Evolutionary conservation across 2,329 filamentous ascomycete genomes (phyloP).

Genomic region (Aspergillus bombycis): DNA sequence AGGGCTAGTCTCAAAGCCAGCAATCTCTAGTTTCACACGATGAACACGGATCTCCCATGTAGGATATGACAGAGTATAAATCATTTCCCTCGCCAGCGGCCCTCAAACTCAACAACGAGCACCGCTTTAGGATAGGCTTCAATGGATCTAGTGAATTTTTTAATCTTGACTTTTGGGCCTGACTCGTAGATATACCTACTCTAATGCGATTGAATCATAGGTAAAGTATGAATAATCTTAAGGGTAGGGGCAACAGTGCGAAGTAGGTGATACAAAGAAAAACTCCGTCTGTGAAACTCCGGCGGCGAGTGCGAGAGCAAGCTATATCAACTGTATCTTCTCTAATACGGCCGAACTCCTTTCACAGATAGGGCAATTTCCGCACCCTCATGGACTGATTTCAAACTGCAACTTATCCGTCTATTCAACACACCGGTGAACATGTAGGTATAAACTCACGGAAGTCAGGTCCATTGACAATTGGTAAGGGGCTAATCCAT

Average conservation of each 20-base stretch:
- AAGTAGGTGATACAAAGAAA: conserved; percentile 11
- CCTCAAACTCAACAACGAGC: background rate
- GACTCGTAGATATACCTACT: background rate
- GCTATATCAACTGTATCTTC: background rate
- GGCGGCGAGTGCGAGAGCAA: conserved; percentile 6
- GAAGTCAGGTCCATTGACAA: background rate
- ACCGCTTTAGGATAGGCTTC: too few species aligned
- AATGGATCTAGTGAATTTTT: too few species aligned
- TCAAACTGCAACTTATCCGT: background rate
- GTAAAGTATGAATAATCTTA: background rate
- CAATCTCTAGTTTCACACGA: background rate
- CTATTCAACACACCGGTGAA: background rate
- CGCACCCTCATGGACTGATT: background rate
- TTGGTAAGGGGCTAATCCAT: background rate
- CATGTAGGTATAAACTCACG: background rate
- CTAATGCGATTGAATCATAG: background rate
- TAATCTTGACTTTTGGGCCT: background rate
- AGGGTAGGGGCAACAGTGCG: background rate
- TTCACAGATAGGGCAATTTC: background rate
- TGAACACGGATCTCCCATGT: background rate
- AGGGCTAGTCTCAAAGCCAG: background rate
- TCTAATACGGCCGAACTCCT: conserved; percentile 6
- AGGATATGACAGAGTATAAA: background rate
- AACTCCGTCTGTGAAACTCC: conserved; percentile 24
- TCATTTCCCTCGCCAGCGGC: background rate